Evolutionary conservation across 805 yeast species (phyloP).

Genomic region (Nakazawaea peltata): DNA sequence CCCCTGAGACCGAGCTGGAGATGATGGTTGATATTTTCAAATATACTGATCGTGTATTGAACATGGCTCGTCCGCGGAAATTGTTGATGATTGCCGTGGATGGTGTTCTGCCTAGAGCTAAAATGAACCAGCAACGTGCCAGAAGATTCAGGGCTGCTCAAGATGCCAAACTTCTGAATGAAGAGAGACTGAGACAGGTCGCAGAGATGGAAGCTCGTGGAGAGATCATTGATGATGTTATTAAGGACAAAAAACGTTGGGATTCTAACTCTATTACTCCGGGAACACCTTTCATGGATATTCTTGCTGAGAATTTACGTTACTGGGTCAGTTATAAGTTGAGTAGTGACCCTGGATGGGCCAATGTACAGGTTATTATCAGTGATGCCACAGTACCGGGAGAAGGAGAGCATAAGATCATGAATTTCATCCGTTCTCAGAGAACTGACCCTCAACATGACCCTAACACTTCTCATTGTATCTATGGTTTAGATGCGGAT

Average conservation of each 20-base stretch:
- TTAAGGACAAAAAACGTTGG: constrained; percentile 74
- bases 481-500: constrained; percentile 97
- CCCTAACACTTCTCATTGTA: constrained; percentile 93
- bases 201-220: constrained; percentile 57
- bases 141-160: constrained; percentile 88
- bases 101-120: constrained; percentile 98
- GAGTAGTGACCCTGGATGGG: constrained; percentile 90
- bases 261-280: constrained; percentile 97
- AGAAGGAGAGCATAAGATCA: constrained; percentile 98
- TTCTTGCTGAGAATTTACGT: constrained; percentile 69
- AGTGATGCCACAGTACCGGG: constrained; percentile 98
- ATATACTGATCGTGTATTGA: constrained; percentile 85
- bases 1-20: constrained; percentile 95
- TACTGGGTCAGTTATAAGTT: constrained; percentile 93
- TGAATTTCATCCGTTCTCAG: constrained; percentile 91
- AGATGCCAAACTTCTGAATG: constrained; percentile 77
- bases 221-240: constrained; percentile 65
- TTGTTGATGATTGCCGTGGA: constrained; percentile 93
- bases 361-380: constrained; percentile 75
- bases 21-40: constrained; percentile 91
- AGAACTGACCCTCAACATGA: constrained; percentile 79
- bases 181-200: constrained; percentile 56
- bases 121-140: constrained; percentile 95
- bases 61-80: constrained; percentile 93
- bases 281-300: constrained; percentile 97